phyloP scores from a whole-genome alignment of 441 rosid genomes.

The Melastoma candidum region DNA sequence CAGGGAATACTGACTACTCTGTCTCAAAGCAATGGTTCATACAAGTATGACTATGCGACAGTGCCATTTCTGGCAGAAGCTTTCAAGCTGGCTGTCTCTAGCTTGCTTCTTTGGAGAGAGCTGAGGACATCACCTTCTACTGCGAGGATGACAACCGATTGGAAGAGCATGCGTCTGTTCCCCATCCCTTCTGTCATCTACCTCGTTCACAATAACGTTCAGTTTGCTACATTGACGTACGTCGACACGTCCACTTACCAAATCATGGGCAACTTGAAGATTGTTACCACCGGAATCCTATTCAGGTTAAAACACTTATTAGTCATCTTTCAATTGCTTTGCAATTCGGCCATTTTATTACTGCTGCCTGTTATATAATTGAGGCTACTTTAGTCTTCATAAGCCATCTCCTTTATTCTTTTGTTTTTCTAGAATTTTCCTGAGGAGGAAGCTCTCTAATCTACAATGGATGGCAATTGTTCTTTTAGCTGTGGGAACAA shows the following conservation, averaged over 20 bases:
- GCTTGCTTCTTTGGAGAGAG: constrained; percentile 54
- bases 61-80: constrained; percentile 69
- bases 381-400: background rate
- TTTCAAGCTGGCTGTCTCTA: constrained; percentile 58
- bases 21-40: constrained; percentile 62
- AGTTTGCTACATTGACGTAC: constrained; percentile 63
- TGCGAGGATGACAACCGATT: constrained; percentile 55
- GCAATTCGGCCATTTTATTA: background rate
- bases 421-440: constrained; percentile 37
- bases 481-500: constrained; percentile 73
- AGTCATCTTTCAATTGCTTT: background rate
- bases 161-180: constrained; percentile 58
- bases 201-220: constrained; percentile 68
- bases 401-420: background rate
- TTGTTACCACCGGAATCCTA: constrained; percentile 56
- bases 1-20: constrained; percentile 62
- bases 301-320: constrained; percentile 33
- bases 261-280: constrained; percentile 83
- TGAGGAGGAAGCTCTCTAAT: constrained; percentile 49
- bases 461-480: constrained; percentile 80
- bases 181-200: constrained; percentile 69
- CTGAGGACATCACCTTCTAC: constrained; percentile 29
- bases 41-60: constrained; percentile 61
- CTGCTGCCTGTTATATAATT: background rate
- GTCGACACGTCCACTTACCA: constrained; percentile 77